Percentiles rank a stretch among this genome's conserved stretches.
These are phyloP conservation scores for Breviolum minutum DNA, from an alignment of 73 alveolate species.

Conservation along the genomic window DNA sequence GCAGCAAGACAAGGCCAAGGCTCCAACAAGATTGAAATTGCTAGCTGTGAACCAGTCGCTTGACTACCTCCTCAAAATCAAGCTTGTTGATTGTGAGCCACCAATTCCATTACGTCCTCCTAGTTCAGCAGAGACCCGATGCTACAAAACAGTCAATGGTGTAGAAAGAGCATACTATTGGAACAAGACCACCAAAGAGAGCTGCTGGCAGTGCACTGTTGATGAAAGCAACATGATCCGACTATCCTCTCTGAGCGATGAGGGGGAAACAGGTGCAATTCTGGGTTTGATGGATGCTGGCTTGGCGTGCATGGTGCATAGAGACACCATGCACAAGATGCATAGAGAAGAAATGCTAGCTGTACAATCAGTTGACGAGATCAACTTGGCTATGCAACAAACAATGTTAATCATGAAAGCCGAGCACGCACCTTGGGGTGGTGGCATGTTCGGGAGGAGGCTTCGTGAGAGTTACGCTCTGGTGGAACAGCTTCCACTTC, in stretches of 20 bases:
- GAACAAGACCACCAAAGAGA: not conserved
- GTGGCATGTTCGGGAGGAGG: slow-evolving; percentile 14
- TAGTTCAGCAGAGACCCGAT: not conserved
- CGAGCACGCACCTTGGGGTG: not conserved
- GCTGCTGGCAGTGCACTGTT: not conserved
- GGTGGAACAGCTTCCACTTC: not conserved
- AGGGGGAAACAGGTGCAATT: not conserved
- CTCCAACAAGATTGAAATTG: not conserved
- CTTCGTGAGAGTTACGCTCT: not conserved
- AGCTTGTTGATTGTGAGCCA: not conserved
- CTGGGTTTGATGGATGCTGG: not conserved
- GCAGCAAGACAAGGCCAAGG: not conserved
- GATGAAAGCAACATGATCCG: not conserved
- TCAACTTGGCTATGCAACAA: not conserved
- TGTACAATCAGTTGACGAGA: not conserved
- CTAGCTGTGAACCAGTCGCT: not conserved
- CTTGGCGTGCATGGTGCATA: not conserved
- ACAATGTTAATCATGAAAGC: not conserved
- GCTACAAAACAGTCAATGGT: not conserved
- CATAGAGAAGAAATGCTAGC: slow-evolving; percentile 9
- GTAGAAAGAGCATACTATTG: not conserved
- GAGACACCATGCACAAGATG: slow-evolving; percentile 26
- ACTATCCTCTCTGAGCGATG: not conserved
- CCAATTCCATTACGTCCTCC: not conserved
- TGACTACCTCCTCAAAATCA: not conserved